Percentiles rank a stretch among this genome's conserved stretches.
phyloP scores from a whole-genome alignment of 2,329 filamentous ascomycete genomes.

The Pestalotiopsis fici region DNA sequence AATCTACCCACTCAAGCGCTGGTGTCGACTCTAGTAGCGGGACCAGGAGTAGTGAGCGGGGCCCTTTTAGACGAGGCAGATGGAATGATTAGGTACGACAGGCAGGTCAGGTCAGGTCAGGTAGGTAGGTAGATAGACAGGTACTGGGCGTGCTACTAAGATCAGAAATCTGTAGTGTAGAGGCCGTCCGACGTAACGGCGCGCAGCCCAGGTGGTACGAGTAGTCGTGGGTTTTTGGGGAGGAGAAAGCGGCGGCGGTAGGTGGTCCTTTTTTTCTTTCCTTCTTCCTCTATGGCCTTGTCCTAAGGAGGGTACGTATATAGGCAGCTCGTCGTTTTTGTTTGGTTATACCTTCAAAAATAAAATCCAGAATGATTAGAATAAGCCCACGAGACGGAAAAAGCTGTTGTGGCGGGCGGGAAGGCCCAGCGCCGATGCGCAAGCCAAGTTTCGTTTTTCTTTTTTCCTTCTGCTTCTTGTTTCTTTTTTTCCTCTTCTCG shows the following conservation, averaged over 20 bases:
- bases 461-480: not conserved
- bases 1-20: not conserved
- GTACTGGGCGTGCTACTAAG: not conserved
- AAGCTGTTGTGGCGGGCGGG: slow-evolving; percentile 6
- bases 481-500: not conserved
- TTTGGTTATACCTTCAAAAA: not conserved
- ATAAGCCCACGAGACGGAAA: not conserved
- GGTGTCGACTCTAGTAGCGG: not conserved
- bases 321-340: not conserved
- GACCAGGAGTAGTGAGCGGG: not conserved
- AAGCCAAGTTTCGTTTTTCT: not conserved
- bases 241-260: not conserved
- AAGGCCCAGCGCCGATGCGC: not conserved
- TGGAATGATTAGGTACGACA: not conserved
- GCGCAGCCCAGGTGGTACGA: not conserved
- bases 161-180: not conserved
- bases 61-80: not conserved
- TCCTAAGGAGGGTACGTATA: not conserved
- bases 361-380: not conserved
- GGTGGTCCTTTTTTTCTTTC: not conserved
- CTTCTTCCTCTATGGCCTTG: too few species aligned
- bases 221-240: not conserved
- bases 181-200: slow-evolving; percentile 1
- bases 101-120: too few species aligned
- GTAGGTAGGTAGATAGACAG: not conserved